Evolutionary conservation across 495 filamentous ascomycete genomes (phyloP), one percentile per base, ranked within the genome.

Genomic region (Parathielavia appendiculata): DNA sequence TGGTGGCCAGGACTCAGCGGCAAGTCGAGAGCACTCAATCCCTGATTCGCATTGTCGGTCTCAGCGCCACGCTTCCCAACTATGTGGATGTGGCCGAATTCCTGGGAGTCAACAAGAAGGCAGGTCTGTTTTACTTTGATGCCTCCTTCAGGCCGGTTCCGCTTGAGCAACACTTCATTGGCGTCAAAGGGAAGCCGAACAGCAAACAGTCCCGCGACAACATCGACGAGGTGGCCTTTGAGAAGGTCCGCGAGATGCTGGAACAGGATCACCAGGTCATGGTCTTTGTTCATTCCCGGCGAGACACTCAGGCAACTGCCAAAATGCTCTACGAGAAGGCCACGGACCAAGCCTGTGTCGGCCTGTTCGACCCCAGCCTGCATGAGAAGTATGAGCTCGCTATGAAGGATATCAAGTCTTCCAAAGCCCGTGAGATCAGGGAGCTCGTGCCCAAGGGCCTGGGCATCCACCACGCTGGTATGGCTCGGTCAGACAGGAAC

Each of bases 21-120:
- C 93, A 99, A 63, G 93, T 99, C 0, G 93, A 99, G 73, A 96
- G 92, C 70, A 97, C 95, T 0, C 93, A 99, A 71, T 95, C 89
- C 0, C 81, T 99, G 51, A 99, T 99, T 66, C 86, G 93, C 13
- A 95, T 97, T 54, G 85, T 99, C 48, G 93, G 93, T 39, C 82
- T 99, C 17, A 96, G 91, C 36, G 93, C 93, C 4, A 99, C 93
- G 0, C 78, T 99, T 17, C 93, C 93, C 1, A 99, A 99, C 70
- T 99, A 92, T 66, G 71, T 95, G 38, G 93, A 99, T 69, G 95
- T 99, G 38, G 90, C 92, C 51, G 91, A 96, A 57, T 99, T 99
- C 62, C 78, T 99, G 35, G 95, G 89, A 64, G 93, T 99, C 48
- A 97, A 99, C 72, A 88, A 89, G 57, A 84, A 87, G 76, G 90